Conservation (phyloP, 1,139 yeast genomes). For the Sugiyamaella neomexicana region DNA sequence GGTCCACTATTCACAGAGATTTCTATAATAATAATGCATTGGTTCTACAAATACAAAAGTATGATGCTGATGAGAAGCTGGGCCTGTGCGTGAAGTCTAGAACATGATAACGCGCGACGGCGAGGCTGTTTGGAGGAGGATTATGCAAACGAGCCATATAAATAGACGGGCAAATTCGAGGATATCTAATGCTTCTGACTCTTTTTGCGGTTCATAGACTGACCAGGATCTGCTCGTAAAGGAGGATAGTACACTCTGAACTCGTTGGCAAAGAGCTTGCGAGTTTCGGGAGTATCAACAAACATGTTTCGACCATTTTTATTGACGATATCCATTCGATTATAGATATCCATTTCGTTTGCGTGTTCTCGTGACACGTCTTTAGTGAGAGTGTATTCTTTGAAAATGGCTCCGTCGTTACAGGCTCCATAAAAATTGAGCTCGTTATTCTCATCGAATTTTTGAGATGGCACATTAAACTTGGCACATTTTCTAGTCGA, state of each 20-base stretch:
- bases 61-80: background rate
- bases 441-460: constrained; percentile 25
- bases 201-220: background rate
- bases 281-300: constrained; percentile 17
- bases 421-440: constrained; percentile 36
- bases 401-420: constrained; percentile 28
- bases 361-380: constrained; percentile 30
- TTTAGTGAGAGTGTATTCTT: constrained; percentile 28
- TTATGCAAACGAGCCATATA: too few relatives aligned
- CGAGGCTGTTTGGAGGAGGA: too few relatives aligned
- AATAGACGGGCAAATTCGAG: too few relatives aligned
- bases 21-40: background rate
- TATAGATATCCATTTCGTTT: constrained; percentile 30
- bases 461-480: constrained; percentile 23
- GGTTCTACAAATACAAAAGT: constrained; percentile 9
- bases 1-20: too few relatives aligned
- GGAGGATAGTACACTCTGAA: constrained; percentile 24
- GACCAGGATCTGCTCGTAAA: constrained; percentile 25
- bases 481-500: constrained; percentile 27
- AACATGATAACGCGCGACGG: too few relatives aligned
- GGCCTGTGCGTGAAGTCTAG: too few relatives aligned
- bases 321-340: constrained; percentile 16
- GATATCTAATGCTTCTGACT: background rate
- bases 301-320: constrained; percentile 12
- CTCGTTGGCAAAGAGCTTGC: constrained; percentile 20